Evolutionary conservation across 306 rosid genomes (phyloP).

Genomic region (Glycine soja): DNA sequence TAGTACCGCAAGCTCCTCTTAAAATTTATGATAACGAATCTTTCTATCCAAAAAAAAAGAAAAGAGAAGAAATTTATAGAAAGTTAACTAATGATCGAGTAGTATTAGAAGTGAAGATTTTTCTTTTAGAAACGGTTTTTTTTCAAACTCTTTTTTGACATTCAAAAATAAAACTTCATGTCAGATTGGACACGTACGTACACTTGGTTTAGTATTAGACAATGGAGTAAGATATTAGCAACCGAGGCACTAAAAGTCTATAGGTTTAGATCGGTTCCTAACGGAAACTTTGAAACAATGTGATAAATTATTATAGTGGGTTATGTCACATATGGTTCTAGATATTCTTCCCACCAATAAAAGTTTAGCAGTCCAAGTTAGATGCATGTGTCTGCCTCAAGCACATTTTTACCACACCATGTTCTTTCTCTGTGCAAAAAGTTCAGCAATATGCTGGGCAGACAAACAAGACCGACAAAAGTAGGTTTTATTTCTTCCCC

Average conservation of each 20-base stretch:
- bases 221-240: conserved; percentile 2
- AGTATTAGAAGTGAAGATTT: neutral
- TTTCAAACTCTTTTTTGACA: neutral
- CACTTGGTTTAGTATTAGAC: neutral
- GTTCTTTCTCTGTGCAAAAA: neutral
- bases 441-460: neutral
- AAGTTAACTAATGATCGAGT: neutral
- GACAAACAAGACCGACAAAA: conserved; percentile 31
- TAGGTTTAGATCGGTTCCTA: neutral
- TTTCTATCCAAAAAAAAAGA: too few relatives aligned
- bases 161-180: neutral
- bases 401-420: neutral
- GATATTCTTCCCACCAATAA: neutral
- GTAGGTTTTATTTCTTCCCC: neutral
- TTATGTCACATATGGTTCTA: neutral
- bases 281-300: neutral
- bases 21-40: too few relatives aligned
- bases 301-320: neutral
- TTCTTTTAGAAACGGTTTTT: neutral
- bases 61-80: too few relatives aligned
- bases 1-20: too few relatives aligned
- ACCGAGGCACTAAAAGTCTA: conserved; percentile 11
- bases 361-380: conserved; percentile 9
- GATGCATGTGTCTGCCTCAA: neutral
- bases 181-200: neutral